Evolutionary conservation across 495 filamentous ascomycete genomes (phyloP).

Genomic region (Xylaria palmicola): DNA sequence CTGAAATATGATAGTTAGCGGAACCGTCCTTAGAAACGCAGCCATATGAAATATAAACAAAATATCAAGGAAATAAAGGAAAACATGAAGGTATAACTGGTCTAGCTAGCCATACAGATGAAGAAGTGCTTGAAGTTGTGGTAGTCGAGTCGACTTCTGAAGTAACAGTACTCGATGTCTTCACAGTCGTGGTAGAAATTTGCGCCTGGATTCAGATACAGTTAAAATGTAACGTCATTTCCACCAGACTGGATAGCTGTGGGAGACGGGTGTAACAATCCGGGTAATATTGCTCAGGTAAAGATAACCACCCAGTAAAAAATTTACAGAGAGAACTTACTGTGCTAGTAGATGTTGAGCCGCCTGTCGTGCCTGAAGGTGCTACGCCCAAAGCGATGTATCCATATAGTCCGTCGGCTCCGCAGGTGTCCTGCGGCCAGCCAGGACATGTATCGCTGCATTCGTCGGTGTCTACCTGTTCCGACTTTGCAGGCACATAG

Average conservation of each 20-base stretch:
- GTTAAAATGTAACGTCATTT: constrained; percentile 23
- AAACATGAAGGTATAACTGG: constrained; percentile 17
- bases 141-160: constrained; percentile 1
- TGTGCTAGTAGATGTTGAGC: constrained; percentile 18
- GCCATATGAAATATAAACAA: background rate
- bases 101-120: constrained; percentile 31
- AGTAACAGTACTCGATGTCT: constrained; percentile 23
- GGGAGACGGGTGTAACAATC: background rate
- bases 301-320: too few relatives aligned
- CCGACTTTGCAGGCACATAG: constrained; percentile 29
- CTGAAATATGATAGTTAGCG: background rate
- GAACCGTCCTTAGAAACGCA: background rate
- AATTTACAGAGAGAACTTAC: constrained; percentile 33
- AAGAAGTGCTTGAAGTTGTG: background rate
- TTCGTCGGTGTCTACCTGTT: constrained; percentile 30
- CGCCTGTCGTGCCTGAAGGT: constrained; percentile 31
- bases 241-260: background rate
- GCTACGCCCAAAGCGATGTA: constrained; percentile 34
- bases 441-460: constrained; percentile 43
- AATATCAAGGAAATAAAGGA: background rate
- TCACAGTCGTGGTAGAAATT: constrained; percentile 27
- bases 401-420: constrained; percentile 38
- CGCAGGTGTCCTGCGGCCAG: constrained; percentile 41
- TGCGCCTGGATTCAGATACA: constrained; percentile 31
- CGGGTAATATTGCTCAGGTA: background rate